phyloP scores from a whole-genome alignment of 768 basidiomycete genomes.

The Hebeloma cylindrosporum region DNA sequence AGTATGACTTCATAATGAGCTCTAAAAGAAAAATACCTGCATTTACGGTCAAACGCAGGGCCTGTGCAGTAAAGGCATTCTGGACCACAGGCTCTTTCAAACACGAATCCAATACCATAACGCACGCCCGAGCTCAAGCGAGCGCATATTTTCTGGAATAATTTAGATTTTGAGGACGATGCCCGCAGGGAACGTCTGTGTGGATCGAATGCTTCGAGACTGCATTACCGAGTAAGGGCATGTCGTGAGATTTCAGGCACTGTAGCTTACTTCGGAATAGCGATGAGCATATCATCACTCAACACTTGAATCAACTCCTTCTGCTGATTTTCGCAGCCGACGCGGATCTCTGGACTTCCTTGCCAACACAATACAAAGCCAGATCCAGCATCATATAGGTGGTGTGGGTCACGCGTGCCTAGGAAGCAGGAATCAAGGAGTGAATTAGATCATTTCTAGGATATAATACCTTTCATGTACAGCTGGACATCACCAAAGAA shows the following conservation, averaged over 20 bases:
- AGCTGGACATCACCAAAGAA: slow-evolving; percentile 74
- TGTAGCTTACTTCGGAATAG: slow-evolving; percentile 77
- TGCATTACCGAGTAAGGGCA: too few relatives aligned
- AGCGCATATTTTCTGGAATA: slow-evolving; percentile 74
- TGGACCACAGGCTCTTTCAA: slow-evolving; percentile 73
- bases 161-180: slow-evolving; percentile 27
- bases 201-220: slow-evolving; percentile 19
- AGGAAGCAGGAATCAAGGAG: slow-evolving; percentile 5
- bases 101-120: slow-evolving; percentile 79
- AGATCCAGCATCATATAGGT: slow-evolving; percentile 66
- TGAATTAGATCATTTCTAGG: slow-evolving; percentile 2
- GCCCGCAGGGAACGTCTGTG: slow-evolving; percentile 10
- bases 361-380: slow-evolving; percentile 88
- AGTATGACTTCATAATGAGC: slow-evolving; percentile 79
- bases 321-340: slow-evolving; percentile 71
- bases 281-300: slow-evolving; percentile 78
- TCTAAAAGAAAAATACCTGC: slow-evolving; percentile 76
- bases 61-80: slow-evolving; percentile 65
- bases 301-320: slow-evolving; percentile 79
- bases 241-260: too few relatives aligned
- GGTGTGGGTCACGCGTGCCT: slow-evolving; percentile 86
- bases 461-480: slow-evolving; percentile 75
- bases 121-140: slow-evolving; percentile 82
- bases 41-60: slow-evolving; percentile 68
- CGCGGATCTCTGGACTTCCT: slow-evolving; percentile 67